These are phyloP conservation scores for Exophiala phaeomuriformis DNA, from an alignment of 2,329 filamentous ascomycete species.

Conservation along the genomic window DNA sequence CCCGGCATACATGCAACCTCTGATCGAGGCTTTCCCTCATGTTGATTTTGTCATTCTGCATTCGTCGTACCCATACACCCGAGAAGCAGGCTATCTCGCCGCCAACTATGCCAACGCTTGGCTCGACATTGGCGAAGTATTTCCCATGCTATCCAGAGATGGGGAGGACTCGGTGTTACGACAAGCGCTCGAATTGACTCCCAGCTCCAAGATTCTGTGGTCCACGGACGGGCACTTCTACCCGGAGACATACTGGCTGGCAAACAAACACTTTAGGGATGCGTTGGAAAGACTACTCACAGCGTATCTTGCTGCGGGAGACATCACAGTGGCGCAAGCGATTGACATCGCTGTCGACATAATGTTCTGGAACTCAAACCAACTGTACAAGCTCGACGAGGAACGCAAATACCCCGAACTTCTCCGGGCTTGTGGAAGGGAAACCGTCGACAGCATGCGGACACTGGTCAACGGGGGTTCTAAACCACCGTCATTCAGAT, in stretches of 20 bases:
- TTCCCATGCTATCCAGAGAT: conserved; percentile 67
- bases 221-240: conserved; percentile 75
- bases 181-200: conserved; percentile 67
- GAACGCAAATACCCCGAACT: conserved; percentile 28
- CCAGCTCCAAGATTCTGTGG: conserved; percentile 68
- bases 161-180: conserved; percentile 65
- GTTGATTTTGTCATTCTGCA: conserved; percentile 74
- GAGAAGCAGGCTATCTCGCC: conserved; percentile 71
- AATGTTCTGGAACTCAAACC: conserved; percentile 69
- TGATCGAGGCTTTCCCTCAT: conserved; percentile 61
- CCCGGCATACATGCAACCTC: conserved; percentile 64
- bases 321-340: conserved; percentile 56
- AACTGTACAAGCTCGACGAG: conserved; percentile 58
- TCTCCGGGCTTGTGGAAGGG: conserved; percentile 23
- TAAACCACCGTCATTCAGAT: conserved; percentile 18
- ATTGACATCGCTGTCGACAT: conserved; percentile 58
- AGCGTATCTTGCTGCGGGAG: conserved; percentile 58
- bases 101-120: conserved; percentile 72
- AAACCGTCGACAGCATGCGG: conserved; percentile 20
- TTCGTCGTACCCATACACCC: conserved; percentile 71
- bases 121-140: conserved; percentile 75
- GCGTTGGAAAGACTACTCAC: conserved; percentile 60
- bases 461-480: conserved; percentile 25
- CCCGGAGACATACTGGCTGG: conserved; percentile 69
- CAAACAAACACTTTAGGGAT: conserved; percentile 63